Conservation (phyloP, 306 rosid species). For the Pyrus betulifolia region DNA sequence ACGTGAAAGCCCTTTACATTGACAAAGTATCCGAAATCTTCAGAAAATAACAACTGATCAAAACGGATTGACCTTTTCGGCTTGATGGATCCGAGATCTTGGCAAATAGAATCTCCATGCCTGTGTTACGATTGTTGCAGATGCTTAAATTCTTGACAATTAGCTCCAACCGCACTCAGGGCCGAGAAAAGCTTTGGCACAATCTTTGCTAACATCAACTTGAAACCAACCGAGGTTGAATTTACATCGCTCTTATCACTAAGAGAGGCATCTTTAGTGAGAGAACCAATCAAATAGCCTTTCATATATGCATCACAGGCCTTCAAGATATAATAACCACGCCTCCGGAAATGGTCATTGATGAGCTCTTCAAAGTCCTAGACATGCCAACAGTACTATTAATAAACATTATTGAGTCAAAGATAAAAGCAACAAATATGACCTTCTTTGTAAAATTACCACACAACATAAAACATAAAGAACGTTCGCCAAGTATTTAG, state of each 20-base stretch:
- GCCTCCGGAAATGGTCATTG: constrained; percentile 75
- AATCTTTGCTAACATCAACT: constrained; percentile 87
- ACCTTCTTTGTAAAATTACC: not conserved
- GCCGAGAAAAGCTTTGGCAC: constrained; percentile 71
- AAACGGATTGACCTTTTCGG: constrained; percentile 20
- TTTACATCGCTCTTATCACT: constrained; percentile 49
- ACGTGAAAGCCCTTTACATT: constrained; percentile 25
- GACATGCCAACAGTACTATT: constrained; percentile 12
- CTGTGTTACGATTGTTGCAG: constrained; percentile 50
- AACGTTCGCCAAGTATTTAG: not conserved
- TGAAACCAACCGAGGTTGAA: constrained; percentile 92
- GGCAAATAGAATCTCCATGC: constrained; percentile 11
- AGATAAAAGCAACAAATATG: not conserved
- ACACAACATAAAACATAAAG: not conserved
- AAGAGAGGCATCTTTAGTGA: constrained; percentile 56
- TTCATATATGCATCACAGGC: constrained; percentile 94
- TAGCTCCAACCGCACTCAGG: constrained; percentile 63
- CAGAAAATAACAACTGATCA: not conserved
- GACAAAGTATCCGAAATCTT: constrained; percentile 12
- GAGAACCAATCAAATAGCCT: constrained; percentile 77
- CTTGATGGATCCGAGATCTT: constrained; percentile 6
- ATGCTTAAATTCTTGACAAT: constrained; percentile 76
- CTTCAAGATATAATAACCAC: constrained; percentile 84
- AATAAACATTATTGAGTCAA: not conserved
- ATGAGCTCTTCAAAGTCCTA: constrained; percentile 83